These are phyloP conservation scores for Gracilaria domingensis DNA, from an alignment of 23 red algal genomes.

Conservation along the genomic window DNA sequence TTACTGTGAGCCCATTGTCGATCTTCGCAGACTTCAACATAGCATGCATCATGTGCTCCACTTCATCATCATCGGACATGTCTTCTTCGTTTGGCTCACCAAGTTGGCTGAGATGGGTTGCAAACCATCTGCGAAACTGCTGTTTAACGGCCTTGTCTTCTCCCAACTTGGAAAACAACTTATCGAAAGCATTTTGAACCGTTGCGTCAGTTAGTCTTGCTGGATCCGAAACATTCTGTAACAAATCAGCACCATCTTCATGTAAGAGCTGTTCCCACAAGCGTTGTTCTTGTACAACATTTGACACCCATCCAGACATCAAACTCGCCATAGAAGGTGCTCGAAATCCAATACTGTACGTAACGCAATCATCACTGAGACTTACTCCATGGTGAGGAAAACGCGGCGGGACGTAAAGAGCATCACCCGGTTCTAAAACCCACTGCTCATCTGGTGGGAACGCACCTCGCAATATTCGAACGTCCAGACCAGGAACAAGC, in stretches of 20 bases:
- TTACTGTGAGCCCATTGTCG: neutral
- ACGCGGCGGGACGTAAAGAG: slow-evolving; percentile 87
- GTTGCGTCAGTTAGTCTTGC: slow-evolving; percentile 38
- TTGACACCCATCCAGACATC: slow-evolving; percentile 44
- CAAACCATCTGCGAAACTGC: slow-evolving; percentile 58
- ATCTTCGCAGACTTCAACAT: neutral
- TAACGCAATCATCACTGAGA: slow-evolving; percentile 79
- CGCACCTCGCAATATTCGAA: slow-evolving; percentile 72
- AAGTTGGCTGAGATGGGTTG: slow-evolving; percentile 53
- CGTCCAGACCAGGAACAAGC: slow-evolving; percentile 45
- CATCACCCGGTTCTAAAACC: slow-evolving; percentile 82
- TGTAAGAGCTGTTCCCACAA: slow-evolving; percentile 25
- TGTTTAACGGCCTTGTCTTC: neutral
- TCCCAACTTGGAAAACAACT: slow-evolving; percentile 24
- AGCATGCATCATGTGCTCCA: slow-evolving; percentile 3
- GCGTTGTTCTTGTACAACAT: slow-evolving; percentile 44
- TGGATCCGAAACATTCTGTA: slow-evolving; percentile 32
- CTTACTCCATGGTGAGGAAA: slow-evolving; percentile 84
- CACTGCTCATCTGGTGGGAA: slow-evolving; percentile 59
- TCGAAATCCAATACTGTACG: slow-evolving; percentile 88
- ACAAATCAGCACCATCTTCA: slow-evolving; percentile 32
- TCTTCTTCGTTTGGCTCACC: neutral
- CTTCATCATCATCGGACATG: neutral
- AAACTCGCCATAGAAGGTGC: slow-evolving; percentile 65
- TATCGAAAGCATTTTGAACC: slow-evolving; percentile 38